Percentiles rank a stretch among this genome's conserved stretches.
Conservation (phyloP, 805 yeast genomes). For the Saccharomycopsis lassenensis region DNA sequence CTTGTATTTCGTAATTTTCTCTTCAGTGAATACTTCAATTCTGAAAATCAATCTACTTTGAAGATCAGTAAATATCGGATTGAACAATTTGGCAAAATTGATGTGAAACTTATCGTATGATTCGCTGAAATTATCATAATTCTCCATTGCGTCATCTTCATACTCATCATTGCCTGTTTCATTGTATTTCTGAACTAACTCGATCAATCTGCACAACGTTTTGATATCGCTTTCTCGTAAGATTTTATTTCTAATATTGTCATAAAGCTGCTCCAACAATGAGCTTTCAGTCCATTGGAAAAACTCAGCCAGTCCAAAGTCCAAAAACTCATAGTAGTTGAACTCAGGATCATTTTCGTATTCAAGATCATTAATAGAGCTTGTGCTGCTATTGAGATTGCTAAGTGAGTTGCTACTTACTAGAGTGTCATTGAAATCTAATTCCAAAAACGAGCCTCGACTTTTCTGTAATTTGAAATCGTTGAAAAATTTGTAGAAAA, state of each 20-base stretch:
- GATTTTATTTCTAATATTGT: constrained; percentile 51
- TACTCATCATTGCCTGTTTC: constrained; percentile 34
- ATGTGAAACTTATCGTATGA: constrained; percentile 23
- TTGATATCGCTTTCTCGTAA: constrained; percentile 61
- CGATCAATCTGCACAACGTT: constrained; percentile 63
- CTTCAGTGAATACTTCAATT: constrained; percentile 62
- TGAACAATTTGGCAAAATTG: constrained; percentile 50
- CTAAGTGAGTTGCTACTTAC: not conserved
- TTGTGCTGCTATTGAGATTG: not conserved
- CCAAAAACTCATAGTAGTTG: constrained; percentile 10
- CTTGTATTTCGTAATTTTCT: constrained; percentile 51
- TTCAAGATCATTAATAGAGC: constrained; percentile 2
- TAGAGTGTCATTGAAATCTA: constrained; percentile 6
- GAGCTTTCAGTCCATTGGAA: constrained; percentile 45
- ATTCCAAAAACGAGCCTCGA: not conserved
- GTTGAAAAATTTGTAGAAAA: constrained; percentile 47
- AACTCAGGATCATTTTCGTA: constrained; percentile 16
- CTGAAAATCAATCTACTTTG: constrained; percentile 76
- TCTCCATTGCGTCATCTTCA: constrained; percentile 11
- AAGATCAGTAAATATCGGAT: constrained; percentile 62
- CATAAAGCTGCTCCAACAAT: constrained; percentile 70
- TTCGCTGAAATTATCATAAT: constrained; percentile 20
- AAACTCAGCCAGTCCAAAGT: constrained; percentile 24
- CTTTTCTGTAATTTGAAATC: constrained; percentile 20
- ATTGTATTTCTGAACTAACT: constrained; percentile 55